Evolutionary conservation across 2,329 filamentous ascomycete genomes (phyloP).

Genomic region (Colletotrichum sp.): DNA sequence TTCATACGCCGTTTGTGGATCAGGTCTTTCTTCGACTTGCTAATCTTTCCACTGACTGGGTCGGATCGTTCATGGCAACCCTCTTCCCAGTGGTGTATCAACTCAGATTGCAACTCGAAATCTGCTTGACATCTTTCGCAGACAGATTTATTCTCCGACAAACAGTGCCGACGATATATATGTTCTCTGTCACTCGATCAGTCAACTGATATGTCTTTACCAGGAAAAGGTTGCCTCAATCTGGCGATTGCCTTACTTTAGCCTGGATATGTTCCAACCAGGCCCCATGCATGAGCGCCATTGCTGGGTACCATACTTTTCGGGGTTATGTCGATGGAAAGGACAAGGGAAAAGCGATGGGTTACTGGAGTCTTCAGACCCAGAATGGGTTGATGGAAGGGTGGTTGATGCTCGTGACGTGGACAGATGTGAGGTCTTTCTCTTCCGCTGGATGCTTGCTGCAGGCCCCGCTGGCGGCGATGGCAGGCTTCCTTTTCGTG

Average conservation of each 20-base stretch:
- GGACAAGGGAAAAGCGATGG: background rate
- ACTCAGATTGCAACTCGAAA: background rate
- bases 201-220: too few species aligned
- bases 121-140: background rate
- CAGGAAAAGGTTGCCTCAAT: too few species aligned
- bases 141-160: background rate
- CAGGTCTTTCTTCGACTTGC: too few species aligned
- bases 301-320: background rate
- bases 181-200: background rate
- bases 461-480: too few species aligned
- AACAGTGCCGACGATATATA: background rate
- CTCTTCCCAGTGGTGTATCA: background rate
- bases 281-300: background rate
- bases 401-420: too few species aligned
- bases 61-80: too few species aligned
- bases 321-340: accelerated
- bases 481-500: too few species aligned
- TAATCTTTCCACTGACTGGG: background rate
- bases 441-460: too few species aligned
- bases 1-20: too few species aligned
- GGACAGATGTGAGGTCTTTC: too few species aligned
- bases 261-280: background rate
- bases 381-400: too few species aligned
- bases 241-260: background rate
- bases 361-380: too few species aligned